These are phyloP conservation scores for Tetratostichococcus sp. DNA, from an alignment of 139 green algal species.

Conservation along the genomic window DNA sequence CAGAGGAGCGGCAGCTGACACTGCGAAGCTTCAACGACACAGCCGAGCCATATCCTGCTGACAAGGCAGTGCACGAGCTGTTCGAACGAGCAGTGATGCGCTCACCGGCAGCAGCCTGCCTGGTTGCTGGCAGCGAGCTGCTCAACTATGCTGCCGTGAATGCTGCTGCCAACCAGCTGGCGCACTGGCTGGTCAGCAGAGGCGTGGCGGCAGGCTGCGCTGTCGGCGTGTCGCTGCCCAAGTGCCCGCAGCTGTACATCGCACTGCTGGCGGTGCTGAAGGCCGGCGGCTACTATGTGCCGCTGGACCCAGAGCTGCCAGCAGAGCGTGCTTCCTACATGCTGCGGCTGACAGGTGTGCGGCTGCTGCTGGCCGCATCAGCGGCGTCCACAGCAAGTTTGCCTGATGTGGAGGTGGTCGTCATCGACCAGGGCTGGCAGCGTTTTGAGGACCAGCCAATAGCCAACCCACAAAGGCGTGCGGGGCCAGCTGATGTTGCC, in stretches of 20 bases:
- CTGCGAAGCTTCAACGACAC: conserved; percentile 10
- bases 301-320: too few species aligned
- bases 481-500: too few species aligned
- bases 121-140: neutral
- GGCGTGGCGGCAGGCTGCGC: conserved; percentile 10
- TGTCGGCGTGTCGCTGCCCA: conserved; percentile 40
- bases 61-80: conserved; percentile 8
- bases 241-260: conserved; percentile 32
- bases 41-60: neutral
- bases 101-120: conserved; percentile 10
- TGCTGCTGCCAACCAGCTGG: conserved; percentile 26
- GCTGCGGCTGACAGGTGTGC: too few species aligned
- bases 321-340: too few species aligned
- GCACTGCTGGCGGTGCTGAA: conserved; percentile 38
- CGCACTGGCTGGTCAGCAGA: conserved; percentile 10
- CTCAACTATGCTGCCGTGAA: conserved; percentile 24
- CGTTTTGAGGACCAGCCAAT: too few species aligned
- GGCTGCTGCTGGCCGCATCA: neutral
- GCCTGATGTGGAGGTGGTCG: too few species aligned
- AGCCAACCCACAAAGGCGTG: too few species aligned
- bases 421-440: too few species aligned
- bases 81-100: conserved; percentile 13
- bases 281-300: too few species aligned
- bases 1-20: neutral
- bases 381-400: too few species aligned